Base-by-base conservation (phyloP, 1,284 basidiomycete genomes). In the Ceratobasidium theobromae region DNA sequence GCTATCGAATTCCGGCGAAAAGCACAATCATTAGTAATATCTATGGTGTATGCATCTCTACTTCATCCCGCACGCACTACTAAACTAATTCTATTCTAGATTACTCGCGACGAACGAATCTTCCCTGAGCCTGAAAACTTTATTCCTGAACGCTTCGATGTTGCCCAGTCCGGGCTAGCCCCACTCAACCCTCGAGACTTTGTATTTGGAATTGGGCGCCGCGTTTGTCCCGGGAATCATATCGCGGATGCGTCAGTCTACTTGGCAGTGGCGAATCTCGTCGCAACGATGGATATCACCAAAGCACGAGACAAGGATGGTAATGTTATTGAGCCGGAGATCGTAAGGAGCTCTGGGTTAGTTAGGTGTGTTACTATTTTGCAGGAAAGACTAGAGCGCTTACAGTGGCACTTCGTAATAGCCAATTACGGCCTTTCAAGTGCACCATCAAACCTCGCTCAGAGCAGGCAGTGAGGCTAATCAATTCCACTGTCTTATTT, bases 381-480 rank as follows among this genome's bases (percentile, higher is more conserved):
- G 8, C 35, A 38, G 16, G 35, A 38, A 38, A 8, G 16, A 8
- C 9, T 38, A 16, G 16, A 38, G 18, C 18, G 43, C 18, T 45
- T 8, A 45, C 16, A 38, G 16, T 38, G 35, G 8, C 35, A 45
- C 18, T 5, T 14, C 5, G 6, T n/a, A 11, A 9, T 38, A 45
- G 43, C 43, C 43, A 45, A 11, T 45, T 45, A 45, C 18, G 8
- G 5, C 35, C 32, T 27, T 51, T 52, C 49, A 40, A 51, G 21
- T 41, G 46, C 35, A 27, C 58, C 18, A 64, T 52, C 48, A 52
- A 64, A 32, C 58, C 58, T 52, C 58, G 48, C 28, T 60, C 45
- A 4, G 43, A 60, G 32, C n/a, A 18, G 18, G 43, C 57, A 23
- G 25, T 18, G 30, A 12, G 23, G 23, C 38, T 60, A 23, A 48